A percentile compares a stretch with the other conserved stretches of the same genome.
These are phyloP conservation scores for Saturnispora besseyi DNA, from an alignment of 805 yeast genomes.

Conservation along the genomic window DNA sequence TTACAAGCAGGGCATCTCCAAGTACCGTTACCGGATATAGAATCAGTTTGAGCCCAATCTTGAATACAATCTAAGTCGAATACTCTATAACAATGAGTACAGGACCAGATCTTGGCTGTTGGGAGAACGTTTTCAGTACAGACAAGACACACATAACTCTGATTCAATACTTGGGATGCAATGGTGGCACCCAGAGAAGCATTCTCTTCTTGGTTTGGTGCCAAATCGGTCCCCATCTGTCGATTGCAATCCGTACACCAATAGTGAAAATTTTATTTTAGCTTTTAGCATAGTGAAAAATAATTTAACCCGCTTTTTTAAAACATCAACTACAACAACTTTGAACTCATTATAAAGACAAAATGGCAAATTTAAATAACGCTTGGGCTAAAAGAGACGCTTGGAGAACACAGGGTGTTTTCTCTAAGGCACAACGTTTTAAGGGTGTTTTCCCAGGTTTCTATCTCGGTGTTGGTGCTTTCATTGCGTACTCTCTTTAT, in stretches of 20 bases:
- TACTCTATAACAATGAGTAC: constrained; percentile 68
- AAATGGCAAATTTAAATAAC: constrained; percentile 26
- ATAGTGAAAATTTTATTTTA: neutral
- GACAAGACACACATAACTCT: constrained; percentile 70
- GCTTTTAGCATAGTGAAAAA: neutral
- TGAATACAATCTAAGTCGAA: constrained; percentile 78
- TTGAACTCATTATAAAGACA: constrained; percentile 1
- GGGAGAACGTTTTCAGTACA: constrained; percentile 78
- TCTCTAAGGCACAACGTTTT: constrained; percentile 60
- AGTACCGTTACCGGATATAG: constrained; percentile 26
- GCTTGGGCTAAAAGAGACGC: constrained; percentile 62
- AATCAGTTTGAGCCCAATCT: constrained; percentile 68
- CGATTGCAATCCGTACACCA: constrained; percentile 9
- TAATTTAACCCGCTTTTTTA: neutral
- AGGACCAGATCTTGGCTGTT: constrained; percentile 66
- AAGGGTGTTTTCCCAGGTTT: constrained; percentile 73
- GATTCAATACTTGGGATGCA: constrained; percentile 31
- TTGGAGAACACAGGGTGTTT: constrained; percentile 83
- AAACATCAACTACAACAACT: neutral
- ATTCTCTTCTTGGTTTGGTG: constrained; percentile 5
- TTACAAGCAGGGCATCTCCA: constrained; percentile 91
- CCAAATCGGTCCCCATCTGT: constrained; percentile 5
- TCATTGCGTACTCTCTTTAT: constrained; percentile 52
- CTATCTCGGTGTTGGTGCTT: constrained; percentile 70
- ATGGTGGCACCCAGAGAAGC: constrained; percentile 16